A percentile compares a stretch with the other conserved stretches of the same genome.
Evolutionary conservation across 2,329 filamentous ascomycete species (phyloP).

Genomic region (Neopestalotiopsis sp.): DNA sequence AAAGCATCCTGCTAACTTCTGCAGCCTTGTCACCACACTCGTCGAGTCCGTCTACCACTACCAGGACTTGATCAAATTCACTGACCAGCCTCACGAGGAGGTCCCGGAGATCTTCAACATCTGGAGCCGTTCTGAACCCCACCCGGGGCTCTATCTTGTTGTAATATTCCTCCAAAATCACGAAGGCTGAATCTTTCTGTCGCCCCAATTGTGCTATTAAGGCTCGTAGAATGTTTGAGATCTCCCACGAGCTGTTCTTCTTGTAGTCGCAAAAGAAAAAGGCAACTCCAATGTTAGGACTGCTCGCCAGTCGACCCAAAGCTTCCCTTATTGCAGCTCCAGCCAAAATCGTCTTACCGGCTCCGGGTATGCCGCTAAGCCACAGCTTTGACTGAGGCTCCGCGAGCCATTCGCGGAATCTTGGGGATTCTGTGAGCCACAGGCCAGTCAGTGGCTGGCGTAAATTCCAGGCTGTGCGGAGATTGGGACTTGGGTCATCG

Average conservation of each 20-base stretch:
- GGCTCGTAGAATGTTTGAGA: not conserved
- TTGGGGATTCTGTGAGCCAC: not conserved
- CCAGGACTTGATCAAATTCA: not conserved
- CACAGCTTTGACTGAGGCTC: not conserved
- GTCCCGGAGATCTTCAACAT: not conserved
- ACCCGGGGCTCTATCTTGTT: not conserved
- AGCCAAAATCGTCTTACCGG: not conserved
- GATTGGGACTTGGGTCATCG: not conserved
- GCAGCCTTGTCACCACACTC: not conserved
- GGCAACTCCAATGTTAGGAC: not conserved
- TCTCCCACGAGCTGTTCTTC: not conserved
- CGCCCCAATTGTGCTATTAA: not conserved
- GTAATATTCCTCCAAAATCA: not conserved
- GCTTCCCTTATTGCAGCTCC: not conserved
- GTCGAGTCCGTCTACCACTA: not conserved
- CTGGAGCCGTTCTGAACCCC: not conserved
- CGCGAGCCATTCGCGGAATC: not conserved
- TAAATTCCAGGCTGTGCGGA: not conserved
- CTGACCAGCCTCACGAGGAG: not conserved
- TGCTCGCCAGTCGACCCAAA: not conserved
- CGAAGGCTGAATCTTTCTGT: not conserved
- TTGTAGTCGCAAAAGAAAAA: not conserved
- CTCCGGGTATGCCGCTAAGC: not conserved
- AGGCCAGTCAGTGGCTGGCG: not conserved
- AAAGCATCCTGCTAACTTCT: not conserved